Evolutionary conservation across 208 protist species (phyloP).

Genomic region (Trypanosoma congolense): DNA sequence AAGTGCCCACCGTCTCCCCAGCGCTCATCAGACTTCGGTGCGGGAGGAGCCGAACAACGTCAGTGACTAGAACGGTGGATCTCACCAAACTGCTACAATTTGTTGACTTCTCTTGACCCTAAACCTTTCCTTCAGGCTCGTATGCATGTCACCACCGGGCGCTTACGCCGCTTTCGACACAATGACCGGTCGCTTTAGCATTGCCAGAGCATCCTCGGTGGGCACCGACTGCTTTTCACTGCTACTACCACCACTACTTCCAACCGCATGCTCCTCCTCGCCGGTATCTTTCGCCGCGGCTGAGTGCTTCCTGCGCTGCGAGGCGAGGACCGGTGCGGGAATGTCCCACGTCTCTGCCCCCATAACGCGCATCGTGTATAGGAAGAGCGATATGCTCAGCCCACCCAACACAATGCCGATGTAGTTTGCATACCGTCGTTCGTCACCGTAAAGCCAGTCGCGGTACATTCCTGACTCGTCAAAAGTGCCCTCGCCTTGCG

Average conservation of each 20-base stretch:
- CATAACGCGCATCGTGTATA: conserved; percentile 82
- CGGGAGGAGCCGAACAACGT: no score
- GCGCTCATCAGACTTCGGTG: no score
- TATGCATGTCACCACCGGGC: background rate
- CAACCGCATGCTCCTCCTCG: conserved; percentile 14
- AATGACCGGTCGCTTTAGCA: conserved; percentile 66
- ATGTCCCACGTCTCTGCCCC: conserved; percentile 84
- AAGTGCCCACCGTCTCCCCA: no score
- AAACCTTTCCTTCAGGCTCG: no score
- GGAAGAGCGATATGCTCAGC: conserved; percentile 63
- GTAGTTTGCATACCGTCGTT: conserved; percentile 86
- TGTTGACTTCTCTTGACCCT: no score
- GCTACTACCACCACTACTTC: conserved; percentile 1
- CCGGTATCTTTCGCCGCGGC: background rate
- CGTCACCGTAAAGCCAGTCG: conserved; percentile 87
- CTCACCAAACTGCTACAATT: no score
- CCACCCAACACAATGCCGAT: conserved; percentile 48
- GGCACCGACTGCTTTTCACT: background rate
- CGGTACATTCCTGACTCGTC: conserved; percentile 87
- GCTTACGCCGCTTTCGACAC: conserved; percentile 36
- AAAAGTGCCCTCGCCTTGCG: conserved; percentile 75
- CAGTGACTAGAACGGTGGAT: no score
- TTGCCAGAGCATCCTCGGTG: conserved; percentile 54
- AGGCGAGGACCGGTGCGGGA: conserved; percentile 67
- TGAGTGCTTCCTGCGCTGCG: conserved; percentile 56